Conservation (phyloP, 2,329 filamentous ascomycete genomes). For the Fusarium longipes region DNA sequence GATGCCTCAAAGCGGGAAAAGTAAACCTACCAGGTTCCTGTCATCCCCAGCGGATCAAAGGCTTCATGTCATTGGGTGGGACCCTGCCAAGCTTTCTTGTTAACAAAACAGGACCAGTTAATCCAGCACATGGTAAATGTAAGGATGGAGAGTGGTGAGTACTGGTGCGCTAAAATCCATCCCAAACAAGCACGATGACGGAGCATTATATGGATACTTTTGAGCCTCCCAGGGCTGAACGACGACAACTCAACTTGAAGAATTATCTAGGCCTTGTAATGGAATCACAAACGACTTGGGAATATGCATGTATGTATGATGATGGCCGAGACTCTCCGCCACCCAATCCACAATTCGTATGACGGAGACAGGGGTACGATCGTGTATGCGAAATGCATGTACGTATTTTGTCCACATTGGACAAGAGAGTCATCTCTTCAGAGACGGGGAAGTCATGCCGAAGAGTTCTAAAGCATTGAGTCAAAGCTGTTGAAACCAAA, state of each 20-base stretch:
- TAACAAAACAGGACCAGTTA: constrained; percentile 36
- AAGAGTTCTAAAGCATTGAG: no score
- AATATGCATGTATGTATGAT: constrained; percentile 8
- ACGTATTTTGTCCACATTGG: background rate
- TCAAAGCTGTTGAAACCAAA: background rate
- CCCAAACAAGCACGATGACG: constrained; percentile 31
- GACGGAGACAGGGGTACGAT: constrained; percentile 15
- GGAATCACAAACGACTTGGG: constrained; percentile 5
- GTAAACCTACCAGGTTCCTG: constrained; percentile 20
- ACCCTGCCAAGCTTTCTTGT: constrained; percentile 38
- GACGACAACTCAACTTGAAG: background rate
- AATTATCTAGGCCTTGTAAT: background rate
- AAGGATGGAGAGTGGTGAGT: constrained; percentile 33
- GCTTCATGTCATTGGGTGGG: constrained; percentile 15
- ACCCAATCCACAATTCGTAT: background rate
- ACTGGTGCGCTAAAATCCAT: constrained; percentile 20
- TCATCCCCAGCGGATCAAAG: constrained; percentile 29
- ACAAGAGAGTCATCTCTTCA: background rate
- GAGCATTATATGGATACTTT: background rate
- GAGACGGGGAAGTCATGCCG: background rate
- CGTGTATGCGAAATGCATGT: constrained; percentile 9
- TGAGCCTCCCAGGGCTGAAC: constrained; percentile 11
- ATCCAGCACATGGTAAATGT: constrained; percentile 39
- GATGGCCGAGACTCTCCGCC: constrained; percentile 10
- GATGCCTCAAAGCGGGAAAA: background rate